Evolutionary conservation across 306 rosid species (phyloP).

Genomic region (Trifolium fragiferum): DNA sequence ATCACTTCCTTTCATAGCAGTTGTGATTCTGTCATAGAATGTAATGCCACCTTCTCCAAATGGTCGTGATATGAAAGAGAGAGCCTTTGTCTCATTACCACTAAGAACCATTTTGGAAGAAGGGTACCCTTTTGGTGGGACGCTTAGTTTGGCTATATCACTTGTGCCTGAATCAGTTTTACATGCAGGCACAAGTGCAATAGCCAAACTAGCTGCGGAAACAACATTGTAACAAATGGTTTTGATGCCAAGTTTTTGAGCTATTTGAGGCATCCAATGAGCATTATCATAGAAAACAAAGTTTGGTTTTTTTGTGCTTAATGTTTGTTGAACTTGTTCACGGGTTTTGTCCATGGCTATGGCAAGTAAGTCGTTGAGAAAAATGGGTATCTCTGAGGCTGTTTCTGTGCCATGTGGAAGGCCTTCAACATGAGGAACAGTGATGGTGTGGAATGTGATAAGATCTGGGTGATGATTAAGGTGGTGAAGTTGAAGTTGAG

Average conservation of each 20-base stretch:
- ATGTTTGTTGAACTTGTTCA: slow-evolving; percentile 27
- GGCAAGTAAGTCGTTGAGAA: slow-evolving; percentile 27
- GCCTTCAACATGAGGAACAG: slow-evolving; percentile 44
- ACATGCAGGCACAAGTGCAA: slow-evolving; percentile 25
- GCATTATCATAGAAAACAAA: slow-evolving; percentile 52
- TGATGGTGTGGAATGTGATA: slow-evolving; percentile 43
- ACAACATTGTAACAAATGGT: slow-evolving; percentile 48
- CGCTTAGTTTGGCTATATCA: background rate
- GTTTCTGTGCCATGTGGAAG: slow-evolving; percentile 50
- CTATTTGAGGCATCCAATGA: slow-evolving; percentile 47
- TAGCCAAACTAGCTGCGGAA: slow-evolving; percentile 47
- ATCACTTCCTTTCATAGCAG: slow-evolving; percentile 45
- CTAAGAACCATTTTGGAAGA: slow-evolving; percentile 52
- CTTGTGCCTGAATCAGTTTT: no score
- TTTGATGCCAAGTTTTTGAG: slow-evolving; percentile 35
- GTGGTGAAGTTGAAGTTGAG: slow-evolving; percentile 34
- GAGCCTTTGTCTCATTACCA: slow-evolving; percentile 39
- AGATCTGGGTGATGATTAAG: slow-evolving; percentile 37
- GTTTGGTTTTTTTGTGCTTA: slow-evolving; percentile 40
- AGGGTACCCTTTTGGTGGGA: slow-evolving; percentile 59
- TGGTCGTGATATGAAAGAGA: slow-evolving; percentile 44
- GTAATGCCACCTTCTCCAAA: slow-evolving; percentile 51
- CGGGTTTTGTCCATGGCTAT: slow-evolving; percentile 50
- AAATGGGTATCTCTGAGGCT: slow-evolving; percentile 49
- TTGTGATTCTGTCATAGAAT: slow-evolving; percentile 41